Percentiles rank a stretch among this genome's conserved stretches.
phyloP scores from a whole-genome alignment of 768 basidiomycete genomes.

The Imleria badia region DNA sequence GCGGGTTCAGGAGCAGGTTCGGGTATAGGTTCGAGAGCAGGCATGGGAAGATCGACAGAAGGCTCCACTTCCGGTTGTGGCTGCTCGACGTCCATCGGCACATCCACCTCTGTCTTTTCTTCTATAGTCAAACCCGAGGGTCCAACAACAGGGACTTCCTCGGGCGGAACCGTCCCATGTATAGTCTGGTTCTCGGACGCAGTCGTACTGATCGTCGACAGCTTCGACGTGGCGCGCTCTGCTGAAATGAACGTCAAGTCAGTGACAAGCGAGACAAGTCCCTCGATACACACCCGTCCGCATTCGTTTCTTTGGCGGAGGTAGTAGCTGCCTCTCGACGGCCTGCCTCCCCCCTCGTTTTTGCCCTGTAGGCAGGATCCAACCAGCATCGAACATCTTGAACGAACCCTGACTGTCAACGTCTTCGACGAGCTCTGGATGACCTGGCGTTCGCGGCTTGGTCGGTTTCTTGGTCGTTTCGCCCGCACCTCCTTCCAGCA shows the following conservation, averaged over 20 bases:
- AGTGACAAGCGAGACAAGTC: neutral
- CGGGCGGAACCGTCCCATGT: conserved; percentile 20
- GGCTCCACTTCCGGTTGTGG: conserved; percentile 9
- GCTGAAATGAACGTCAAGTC: neutral
- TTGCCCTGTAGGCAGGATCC: conserved; percentile 80
- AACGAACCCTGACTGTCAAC: conserved; percentile 75
- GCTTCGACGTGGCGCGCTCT: conserved; percentile 41
- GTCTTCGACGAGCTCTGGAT: conserved; percentile 56
- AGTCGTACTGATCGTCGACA: conserved; percentile 48
- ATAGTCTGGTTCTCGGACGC: conserved; percentile 47
- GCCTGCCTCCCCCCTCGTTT: conserved; percentile 58
- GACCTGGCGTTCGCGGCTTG: conserved; percentile 23
- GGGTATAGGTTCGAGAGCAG: neutral
- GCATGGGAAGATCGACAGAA: neutral
- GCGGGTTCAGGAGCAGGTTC: neutral
- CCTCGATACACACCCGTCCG: conserved; percentile 40
- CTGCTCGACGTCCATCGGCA: conserved; percentile 15
- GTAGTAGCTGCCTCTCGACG: conserved; percentile 43
- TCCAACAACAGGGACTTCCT: conserved; percentile 25
- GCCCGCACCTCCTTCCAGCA: conserved; percentile 3
- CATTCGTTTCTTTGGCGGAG: conserved; percentile 56
- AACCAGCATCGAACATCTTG: conserved; percentile 79
- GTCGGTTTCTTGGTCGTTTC: conserved; percentile 30
- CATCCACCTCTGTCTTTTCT: conserved; percentile 17
- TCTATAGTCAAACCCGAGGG: conserved; percentile 24